These are phyloP conservation scores for Harringtonia aguacate DNA, from an alignment of 2,329 filamentous ascomycete genomes.

Conservation along the genomic window DNA sequence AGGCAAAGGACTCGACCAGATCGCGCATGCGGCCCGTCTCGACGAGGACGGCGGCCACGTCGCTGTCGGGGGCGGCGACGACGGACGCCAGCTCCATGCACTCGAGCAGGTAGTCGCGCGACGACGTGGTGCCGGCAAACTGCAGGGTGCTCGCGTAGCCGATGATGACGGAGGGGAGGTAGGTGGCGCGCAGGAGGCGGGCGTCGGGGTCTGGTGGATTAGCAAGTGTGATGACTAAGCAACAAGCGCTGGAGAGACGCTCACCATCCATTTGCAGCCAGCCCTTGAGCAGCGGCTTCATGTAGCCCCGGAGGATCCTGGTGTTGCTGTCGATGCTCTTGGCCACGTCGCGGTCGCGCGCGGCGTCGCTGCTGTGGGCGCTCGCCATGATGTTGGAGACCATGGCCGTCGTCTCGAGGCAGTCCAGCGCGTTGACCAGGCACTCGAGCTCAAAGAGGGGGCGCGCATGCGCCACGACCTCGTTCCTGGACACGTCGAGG, in stretches of 20 bases:
- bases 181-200: slow-evolving; percentile 57
- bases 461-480: slow-evolving; percentile 43
- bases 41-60: slow-evolving; percentile 54
- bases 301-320: slow-evolving; percentile 41
- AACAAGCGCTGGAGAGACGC: slow-evolving; percentile 12
- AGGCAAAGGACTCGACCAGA: slow-evolving; percentile 65
- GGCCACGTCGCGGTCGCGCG: slow-evolving; percentile 38
- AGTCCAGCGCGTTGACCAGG: slow-evolving; percentile 54
- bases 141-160: slow-evolving; percentile 76
- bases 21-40: slow-evolving; percentile 60
- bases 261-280: slow-evolving; percentile 52
- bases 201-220: slow-evolving; percentile 39
- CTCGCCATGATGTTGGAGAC: slow-evolving; percentile 42
- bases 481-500: slow-evolving; percentile 23
- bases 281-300: slow-evolving; percentile 51
- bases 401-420: slow-evolving; percentile 55
- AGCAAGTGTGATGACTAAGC: background rate
- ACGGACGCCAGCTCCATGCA: slow-evolving; percentile 76
- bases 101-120: slow-evolving; percentile 66
- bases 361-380: slow-evolving; percentile 27
- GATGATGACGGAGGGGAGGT: slow-evolving; percentile 77
- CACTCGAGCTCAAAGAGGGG: slow-evolving; percentile 60
- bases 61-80: slow-evolving; percentile 60
- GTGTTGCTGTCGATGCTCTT: slow-evolving; percentile 42
- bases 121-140: slow-evolving; percentile 63